Base-by-base conservation (phyloP, 2,329 filamentous ascomycete species). In the Microdochium paspali region DNA sequence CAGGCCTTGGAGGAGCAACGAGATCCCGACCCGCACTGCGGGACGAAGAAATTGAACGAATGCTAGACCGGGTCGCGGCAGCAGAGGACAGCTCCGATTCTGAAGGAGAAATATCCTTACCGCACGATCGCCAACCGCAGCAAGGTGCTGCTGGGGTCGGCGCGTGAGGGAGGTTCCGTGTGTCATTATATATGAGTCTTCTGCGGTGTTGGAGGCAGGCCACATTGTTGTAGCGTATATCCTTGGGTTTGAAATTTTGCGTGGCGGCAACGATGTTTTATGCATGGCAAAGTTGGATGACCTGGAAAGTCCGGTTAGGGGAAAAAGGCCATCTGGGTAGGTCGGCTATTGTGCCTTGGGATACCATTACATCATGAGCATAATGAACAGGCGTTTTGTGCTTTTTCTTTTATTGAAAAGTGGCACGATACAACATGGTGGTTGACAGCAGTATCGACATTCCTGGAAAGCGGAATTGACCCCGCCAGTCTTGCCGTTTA, bases 21-120 rank as follows among this genome's bases (percentile, higher is more conserved):
- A 64, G 68, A 55, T 58, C 69, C 49, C 59, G 71, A 54, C 59
- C 66, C n/a, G 59, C 63, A 4, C 53, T 80, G 32, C 66, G 66
- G 2, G 76, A 79, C 31, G 75, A 76, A 39, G 77, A 81, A 32
- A 77, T 81, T 48, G 77, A 81, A 49, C 67, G 70, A 31, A 79
- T 81, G 73, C 63, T 81, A 35, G 77, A 80, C 48, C 68, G 68
- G 30, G 74, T 69, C 2, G 72, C 68, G 2, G 35, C 35, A 40
- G 73, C 70, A 26, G 65, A 65, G n/a, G 73, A 73, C 42, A 70
- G 74, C 47, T 78, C 75, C 18, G 77, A 79, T 42, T 79, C 78
- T 15, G 77, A 80, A 25, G 73, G 72, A 26, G 77, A 80, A 56
- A 81, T 81, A 47, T 63, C 71, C 45, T 63, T 79, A 6, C 74